Percentiles rank a stretch among this genome's conserved stretches.
Conservation (phyloP, 176 grass and related monocot genomes). For the Rhynchospora tenuis region DNA sequence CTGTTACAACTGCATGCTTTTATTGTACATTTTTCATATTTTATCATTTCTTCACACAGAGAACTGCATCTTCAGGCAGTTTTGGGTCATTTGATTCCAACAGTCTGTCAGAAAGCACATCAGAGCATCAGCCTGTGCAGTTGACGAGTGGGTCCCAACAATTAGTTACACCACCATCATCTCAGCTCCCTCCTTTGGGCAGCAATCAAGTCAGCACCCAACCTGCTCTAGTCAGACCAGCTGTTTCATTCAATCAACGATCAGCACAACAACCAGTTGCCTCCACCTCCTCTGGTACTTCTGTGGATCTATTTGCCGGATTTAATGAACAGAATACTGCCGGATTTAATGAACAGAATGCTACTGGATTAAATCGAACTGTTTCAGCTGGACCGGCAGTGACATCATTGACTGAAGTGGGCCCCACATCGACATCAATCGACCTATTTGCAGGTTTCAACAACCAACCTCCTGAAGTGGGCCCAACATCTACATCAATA, state of each 20-base stretch:
- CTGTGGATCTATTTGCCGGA: conserved; percentile 11
- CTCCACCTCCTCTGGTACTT: neutral
- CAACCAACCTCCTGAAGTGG: conserved; percentile 31
- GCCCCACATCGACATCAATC: conserved; percentile 22
- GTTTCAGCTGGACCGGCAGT: neutral
- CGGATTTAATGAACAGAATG: neutral
- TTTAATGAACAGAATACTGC: conserved; percentile 16
- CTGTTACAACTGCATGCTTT: neutral
- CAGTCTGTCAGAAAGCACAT: conserved; percentile 29
- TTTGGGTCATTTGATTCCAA: conserved; percentile 74
- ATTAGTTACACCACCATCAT: conserved; percentile 32
- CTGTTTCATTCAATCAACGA: conserved; percentile 33
- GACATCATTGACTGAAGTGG: neutral
- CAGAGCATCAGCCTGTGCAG: conserved; percentile 16
- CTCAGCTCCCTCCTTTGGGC: conserved; percentile 24
- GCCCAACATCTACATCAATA: neutral
- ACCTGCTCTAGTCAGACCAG: conserved; percentile 11
- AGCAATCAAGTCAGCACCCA: neutral
- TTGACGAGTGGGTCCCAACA: conserved; percentile 33
- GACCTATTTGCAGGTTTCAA: conserved; percentile 68
- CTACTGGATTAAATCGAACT: neutral
- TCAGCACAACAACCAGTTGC: conserved; percentile 30
- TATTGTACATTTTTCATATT: conserved; percentile 5
- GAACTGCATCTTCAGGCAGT: conserved; percentile 79
- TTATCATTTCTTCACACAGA: conserved; percentile 44